Base-by-base conservation (phyloP, 2,329 filamentous ascomycete genomes). In the Thermomyces lanuginosus region DNA sequence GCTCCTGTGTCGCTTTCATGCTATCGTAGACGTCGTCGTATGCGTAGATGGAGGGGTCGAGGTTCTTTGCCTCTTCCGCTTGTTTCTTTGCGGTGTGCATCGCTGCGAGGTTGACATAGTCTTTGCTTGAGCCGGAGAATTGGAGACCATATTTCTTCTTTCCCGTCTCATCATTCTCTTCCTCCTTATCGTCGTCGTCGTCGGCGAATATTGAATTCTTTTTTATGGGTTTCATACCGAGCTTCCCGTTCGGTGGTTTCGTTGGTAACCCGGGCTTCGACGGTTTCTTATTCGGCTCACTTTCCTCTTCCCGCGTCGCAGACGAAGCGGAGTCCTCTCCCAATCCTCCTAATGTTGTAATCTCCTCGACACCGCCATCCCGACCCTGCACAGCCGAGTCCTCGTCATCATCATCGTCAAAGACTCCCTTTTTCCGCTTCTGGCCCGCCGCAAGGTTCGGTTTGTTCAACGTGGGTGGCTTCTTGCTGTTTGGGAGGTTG, bases 21-120 rank as follows among this genome's bases (percentile, higher is more conserved):
- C 51, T 58, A 31, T 63, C 60, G 37, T 63, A 63, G 8, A 60
- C 49, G 13, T 48, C 49, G 35, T 63, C 60, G 40, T 63, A 63
- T 34, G 59, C 59, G 42, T 63, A 63, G 23, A 62, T 59, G 6
- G 51, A 52, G 1, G 58, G 46, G 28, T 63, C 60, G 6, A 63
- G 37, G 10, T 54, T 43, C 26, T 57, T 45, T 3, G 58, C 59
- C 31, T 52, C 43, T 28, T 56, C 37, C 4, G 55, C 50, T 28
- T 62, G 56, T 36, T 60, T 52, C 25, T 46, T 53, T 30, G 53
- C 60, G 36, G 45, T 60, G 24, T 58, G 56, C 6, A 59, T 36
- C 8, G 56, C 51, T 8, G 60, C 54, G n/a, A 63, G 47, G 29
- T 62, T 61, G 18, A 44, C 55, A 36, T 53, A 61, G 24, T 52